These are phyloP conservation scores for Sporothrix sp. DNA, from an alignment of 2,329 filamentous ascomycete species.

Conservation along the genomic window DNA sequence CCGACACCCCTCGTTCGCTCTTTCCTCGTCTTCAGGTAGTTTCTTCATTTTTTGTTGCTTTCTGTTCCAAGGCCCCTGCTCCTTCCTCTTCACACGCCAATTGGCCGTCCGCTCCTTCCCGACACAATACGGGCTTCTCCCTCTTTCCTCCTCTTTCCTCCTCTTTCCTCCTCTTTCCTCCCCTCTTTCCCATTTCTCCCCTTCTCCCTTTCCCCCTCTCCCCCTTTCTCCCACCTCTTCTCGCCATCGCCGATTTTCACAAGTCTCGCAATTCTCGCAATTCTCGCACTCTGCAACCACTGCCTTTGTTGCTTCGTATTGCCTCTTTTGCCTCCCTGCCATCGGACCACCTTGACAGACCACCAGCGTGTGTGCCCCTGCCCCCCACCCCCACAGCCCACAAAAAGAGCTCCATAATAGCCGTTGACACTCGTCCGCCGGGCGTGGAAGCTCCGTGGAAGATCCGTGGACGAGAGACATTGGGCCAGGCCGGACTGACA, in stretches of 20 bases:
- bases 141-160: constrained; percentile 22
- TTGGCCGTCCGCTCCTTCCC: background rate
- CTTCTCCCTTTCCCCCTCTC: constrained; percentile 15
- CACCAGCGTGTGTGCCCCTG: background rate
- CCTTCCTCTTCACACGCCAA: background rate
- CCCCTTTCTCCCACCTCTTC: constrained; percentile 13
- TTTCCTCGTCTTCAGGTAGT: constrained; percentile 6
- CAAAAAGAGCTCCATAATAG: constrained; percentile 5
- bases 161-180: constrained; percentile 21
- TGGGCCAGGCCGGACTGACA: background rate
- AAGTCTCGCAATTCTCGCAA: too few relatives aligned
- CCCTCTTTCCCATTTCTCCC: background rate
- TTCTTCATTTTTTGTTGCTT: too few relatives aligned
- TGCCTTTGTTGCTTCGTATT: too few relatives aligned
- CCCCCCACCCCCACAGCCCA: constrained; percentile 21
- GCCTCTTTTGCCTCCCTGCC: background rate
- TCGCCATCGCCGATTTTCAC: background rate
- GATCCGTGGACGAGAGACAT: background rate
- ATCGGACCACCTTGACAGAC: background rate
- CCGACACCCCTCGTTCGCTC: constrained; percentile 3
- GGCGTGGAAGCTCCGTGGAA: background rate
- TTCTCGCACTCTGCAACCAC: too few relatives aligned
- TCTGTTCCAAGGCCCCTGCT: background rate
- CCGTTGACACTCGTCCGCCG: background rate
- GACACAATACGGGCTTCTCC: background rate